Percentiles rank a stretch among this genome's conserved stretches.
These are phyloP conservation scores for Mortierella antarctica DNA, from an alignment of 192 early-diverging fungal species.

Conservation along the genomic window DNA sequence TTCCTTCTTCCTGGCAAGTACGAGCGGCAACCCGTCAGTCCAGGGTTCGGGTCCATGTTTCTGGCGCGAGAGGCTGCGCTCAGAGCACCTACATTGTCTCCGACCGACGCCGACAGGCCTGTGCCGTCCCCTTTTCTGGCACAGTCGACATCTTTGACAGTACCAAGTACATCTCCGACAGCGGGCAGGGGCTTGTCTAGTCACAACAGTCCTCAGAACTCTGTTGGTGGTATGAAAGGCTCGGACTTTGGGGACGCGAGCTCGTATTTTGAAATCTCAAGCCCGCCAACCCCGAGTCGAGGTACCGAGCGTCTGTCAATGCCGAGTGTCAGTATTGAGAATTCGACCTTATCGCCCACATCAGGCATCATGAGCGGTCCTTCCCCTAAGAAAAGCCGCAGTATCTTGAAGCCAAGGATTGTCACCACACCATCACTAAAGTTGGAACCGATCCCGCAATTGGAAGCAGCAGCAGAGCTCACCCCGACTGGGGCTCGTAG, in stretches of 20 bases:
- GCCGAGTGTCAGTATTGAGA: too few relatives aligned
- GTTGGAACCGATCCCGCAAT: constrained; percentile 1
- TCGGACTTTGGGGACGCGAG: too few relatives aligned
- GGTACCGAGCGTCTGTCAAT: background rate
- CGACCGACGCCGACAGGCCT: background rate
- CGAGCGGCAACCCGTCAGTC: constrained; percentile 35
- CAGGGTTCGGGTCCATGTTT: constrained; percentile 52
- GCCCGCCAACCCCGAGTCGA: too few relatives aligned
- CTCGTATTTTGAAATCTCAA: too few relatives aligned
- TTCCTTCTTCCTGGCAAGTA: constrained; percentile 35
- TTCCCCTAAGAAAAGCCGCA: constrained; percentile 18
- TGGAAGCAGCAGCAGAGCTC: background rate
- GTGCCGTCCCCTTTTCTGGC: constrained; percentile 6
- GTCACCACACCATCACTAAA: constrained; percentile 26
- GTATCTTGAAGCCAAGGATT: constrained; percentile 38
- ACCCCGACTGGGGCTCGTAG: background rate
- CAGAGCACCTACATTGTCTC: background rate
- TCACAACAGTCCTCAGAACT: too few relatives aligned
- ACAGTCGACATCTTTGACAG: background rate
- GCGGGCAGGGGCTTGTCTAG: too few relatives aligned
- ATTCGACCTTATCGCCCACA: background rate
- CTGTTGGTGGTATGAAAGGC: too few relatives aligned
- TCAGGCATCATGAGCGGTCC: background rate
- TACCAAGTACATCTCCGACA: background rate
- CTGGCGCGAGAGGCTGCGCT: constrained; percentile 39